phyloP scores from a whole-genome alignment of 495 filamentous ascomycete species.

The Xylaria curta region DNA sequence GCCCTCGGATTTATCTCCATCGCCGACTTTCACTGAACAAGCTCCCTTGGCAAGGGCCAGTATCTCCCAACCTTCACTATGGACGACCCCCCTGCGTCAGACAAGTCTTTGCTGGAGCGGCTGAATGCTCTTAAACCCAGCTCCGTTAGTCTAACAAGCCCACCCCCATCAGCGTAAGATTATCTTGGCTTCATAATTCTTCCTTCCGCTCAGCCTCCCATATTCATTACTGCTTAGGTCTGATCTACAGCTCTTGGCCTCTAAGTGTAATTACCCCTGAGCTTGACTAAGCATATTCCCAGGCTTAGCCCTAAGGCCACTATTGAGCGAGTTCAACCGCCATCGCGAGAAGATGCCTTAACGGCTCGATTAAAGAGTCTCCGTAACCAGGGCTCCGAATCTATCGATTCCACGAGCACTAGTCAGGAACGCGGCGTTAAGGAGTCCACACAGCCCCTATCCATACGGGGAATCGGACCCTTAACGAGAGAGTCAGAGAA shows the following conservation, averaged over 20 bases:
- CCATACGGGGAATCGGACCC: neutral
- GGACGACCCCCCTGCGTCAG: constrained; percentile 75
- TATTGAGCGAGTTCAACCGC: constrained; percentile 34
- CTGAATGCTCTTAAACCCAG: constrained; percentile 73
- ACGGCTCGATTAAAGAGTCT: constrained; percentile 50
- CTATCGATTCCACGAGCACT: constrained; percentile 9
- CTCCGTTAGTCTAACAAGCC: constrained; percentile 39
- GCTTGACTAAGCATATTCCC: constrained; percentile 28
- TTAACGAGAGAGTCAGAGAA: constrained; percentile 19
- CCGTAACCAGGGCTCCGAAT: constrained; percentile 38
- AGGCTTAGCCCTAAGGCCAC: constrained; percentile 32
- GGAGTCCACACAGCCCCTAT: constrained; percentile 21
- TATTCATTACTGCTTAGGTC: neutral
- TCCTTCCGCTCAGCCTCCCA: constrained; percentile 5
- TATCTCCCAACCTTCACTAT: constrained; percentile 13
- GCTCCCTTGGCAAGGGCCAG: neutral
- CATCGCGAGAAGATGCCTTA: constrained; percentile 52
- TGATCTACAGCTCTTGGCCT: neutral
- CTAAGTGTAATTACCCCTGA: neutral
- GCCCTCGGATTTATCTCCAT: neutral
- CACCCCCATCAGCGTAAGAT: constrained; percentile 43
- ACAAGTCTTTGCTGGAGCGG: constrained; percentile 85
- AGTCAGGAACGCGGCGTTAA: neutral
- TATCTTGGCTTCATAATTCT: neutral
- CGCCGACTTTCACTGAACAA: neutral